Evolutionary conservation across 2,329 filamentous ascomycete genomes (phyloP).

Genomic region (Calonectria leucothoes): DNA sequence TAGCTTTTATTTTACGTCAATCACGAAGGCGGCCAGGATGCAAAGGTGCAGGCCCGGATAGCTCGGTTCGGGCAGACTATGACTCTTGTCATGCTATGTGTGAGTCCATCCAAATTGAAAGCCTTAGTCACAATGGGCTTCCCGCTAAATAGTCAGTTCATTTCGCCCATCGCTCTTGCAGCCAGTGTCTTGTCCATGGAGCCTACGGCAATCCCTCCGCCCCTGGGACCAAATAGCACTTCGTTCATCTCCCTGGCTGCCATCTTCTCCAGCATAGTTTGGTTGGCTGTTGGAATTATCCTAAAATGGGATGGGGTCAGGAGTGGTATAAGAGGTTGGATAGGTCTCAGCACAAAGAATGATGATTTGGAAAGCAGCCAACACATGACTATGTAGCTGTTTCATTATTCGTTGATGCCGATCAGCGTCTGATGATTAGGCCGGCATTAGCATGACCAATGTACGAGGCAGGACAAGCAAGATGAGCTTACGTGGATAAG

Average conservation of each 20-base stretch:
- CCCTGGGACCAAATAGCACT: not conserved
- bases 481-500: too few relatives aligned
- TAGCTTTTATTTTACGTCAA: not conserved
- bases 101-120: not conserved
- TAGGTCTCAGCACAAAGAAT: not conserved
- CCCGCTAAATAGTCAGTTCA: not conserved
- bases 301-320: not conserved
- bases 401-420: fast-evolving
- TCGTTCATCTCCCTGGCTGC: not conserved
- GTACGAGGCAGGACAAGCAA: too few relatives aligned
- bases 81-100: not conserved
- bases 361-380: not conserved
- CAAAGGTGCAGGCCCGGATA: not conserved
- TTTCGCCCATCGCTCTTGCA: not conserved
- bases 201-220: not conserved
- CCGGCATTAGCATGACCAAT: too few relatives aligned
- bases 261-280: not conserved
- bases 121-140: fast-evolving
- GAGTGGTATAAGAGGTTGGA: not conserved
- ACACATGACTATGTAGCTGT: too few relatives aligned
- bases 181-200: not conserved
- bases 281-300: not conserved
- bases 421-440: not conserved
- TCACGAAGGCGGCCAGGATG: not conserved
- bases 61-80: not conserved